Conservation (phyloP, 2,329 filamentous ascomycete species). For the Calycina marina region DNA sequence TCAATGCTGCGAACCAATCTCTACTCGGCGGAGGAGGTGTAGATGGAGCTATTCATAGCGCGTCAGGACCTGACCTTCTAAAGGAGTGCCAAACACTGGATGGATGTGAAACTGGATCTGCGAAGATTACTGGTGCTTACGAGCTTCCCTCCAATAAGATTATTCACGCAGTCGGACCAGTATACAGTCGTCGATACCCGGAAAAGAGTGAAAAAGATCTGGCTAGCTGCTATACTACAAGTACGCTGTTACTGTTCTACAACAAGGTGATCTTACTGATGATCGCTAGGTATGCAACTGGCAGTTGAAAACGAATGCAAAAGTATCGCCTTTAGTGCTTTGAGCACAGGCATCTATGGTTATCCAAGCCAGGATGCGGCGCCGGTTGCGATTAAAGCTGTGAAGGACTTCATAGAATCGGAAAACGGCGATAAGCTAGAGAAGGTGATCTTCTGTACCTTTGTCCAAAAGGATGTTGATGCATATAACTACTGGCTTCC, state of each 20-base stretch:
- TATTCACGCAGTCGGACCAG: slow-evolving; percentile 82
- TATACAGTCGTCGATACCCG: slow-evolving; percentile 40
- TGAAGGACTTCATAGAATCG: slow-evolving; percentile 38
- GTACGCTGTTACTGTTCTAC: slow-evolving; percentile 22
- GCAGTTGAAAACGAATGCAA: slow-evolving; percentile 51
- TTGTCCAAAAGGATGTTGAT: slow-evolving; percentile 59
- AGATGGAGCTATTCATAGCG: slow-evolving; percentile 72
- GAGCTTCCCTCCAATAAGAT: slow-evolving; percentile 61
- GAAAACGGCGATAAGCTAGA: slow-evolving; percentile 39
- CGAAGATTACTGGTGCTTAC: slow-evolving; percentile 73
- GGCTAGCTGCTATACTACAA: slow-evolving; percentile 51
- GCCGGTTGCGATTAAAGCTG: slow-evolving; percentile 47
- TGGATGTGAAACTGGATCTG: slow-evolving; percentile 64
- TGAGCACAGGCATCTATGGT: slow-evolving; percentile 84
- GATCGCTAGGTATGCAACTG: slow-evolving; percentile 37
- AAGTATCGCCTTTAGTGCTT: slow-evolving; percentile 66
- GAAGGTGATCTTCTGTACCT: slow-evolving; percentile 73
- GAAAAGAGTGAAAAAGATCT: slow-evolving; percentile 33
- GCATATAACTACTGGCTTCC: slow-evolving; percentile 59
- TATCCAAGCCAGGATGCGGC: slow-evolving; percentile 68
- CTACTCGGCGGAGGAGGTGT: slow-evolving; percentile 85
- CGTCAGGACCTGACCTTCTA: slow-evolving; percentile 55
- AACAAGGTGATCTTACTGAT: background rate
- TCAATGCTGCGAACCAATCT: slow-evolving; percentile 76
- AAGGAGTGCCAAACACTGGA: slow-evolving; percentile 56